Evolutionary conservation across 169 alveolate species (phyloP), one percentile per base, ranked within the genome.

Genomic region (Plasmodium berghei): DNA sequence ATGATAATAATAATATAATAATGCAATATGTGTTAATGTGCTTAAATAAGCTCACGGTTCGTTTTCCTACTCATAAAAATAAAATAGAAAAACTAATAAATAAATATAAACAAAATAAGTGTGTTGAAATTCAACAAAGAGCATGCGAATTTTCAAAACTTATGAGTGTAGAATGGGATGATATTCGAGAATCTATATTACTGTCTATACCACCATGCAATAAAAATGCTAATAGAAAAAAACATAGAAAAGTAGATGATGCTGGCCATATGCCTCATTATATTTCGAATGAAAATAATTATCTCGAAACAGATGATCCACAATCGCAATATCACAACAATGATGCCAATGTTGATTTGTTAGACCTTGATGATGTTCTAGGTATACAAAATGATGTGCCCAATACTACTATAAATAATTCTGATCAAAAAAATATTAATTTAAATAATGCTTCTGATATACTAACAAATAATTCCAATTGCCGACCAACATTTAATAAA

Each of bases 121-220:
- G 92, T 69, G 64, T 89, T 26, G 96, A 94, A 87, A 63, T 94
- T 69, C 96, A 94, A 90, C 96, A 94, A 63, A 90, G 96, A 26
- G 94, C 96, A 20, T 91, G 96, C 40, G 96, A 94, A 69, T 87
- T 94, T 74, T 93, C 90, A 24, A 75, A 55, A 59, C 54, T 86
- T 24, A 86, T 86, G 87, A 58, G 66, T 45, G 63, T 87, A 14
- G 72, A 86, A 54, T 86, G 87, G 87, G 87, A 86, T 86, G 70
- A 71, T 59, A 86, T 86, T 24, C 58, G 91, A 24, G 91, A 86
- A 12, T 59, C 62, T 42, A 61, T 86, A 12, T 45, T 86, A 12
- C 54, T 71, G 46, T 74, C 87, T 34, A 86, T 86, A 24, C 91
- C 91, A 28, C 87, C 87, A 62, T 54, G 62, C 22, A 86, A 59